Evolutionary conservation across 257 asterid genomes (phyloP), one percentile per base, ranked within the genome.

Genomic region (Solanum chaucha): DNA sequence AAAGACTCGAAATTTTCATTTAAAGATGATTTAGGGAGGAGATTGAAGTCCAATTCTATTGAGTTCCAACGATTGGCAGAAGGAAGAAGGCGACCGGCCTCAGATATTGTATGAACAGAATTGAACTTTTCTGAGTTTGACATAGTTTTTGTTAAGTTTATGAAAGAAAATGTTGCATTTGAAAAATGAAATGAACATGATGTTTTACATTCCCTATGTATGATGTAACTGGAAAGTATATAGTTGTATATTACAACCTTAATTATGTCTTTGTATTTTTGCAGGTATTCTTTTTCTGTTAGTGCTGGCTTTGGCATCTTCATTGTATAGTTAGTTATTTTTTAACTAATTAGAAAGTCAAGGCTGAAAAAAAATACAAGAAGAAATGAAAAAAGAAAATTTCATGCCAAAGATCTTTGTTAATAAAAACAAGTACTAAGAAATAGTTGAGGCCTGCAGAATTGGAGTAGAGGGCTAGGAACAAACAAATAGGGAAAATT

Each of bases 11-110:
- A 55, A 32, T 83, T 44, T 78, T 46, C 84, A 78, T 46, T 90
- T 15, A 59, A 86, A 19, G 88, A 71, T 30, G 91, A 40, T 78
- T 71, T 68, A n/a, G 92, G 93, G 58, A 88, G 90, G 84, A 91
- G 82, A 87, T 90, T 86, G 87, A 88, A 91, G 77, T 92, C 94
- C 15, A 91, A 89, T 26, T 90, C 94, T 65, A 89, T 87, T 1
- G 94, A 90, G 90, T 83, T 89, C 92, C 93, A 89, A 24, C 89
- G 93, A 51, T 86, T 90, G 0, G 93, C 70, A 61, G 93, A 85
- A 77, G 89, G 93, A 58, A 93, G 91, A 30, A 90, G 89, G 72
- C 92, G 89, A 67, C 91, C 92, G 2, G 91, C 30, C 65, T 46
- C 93, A 8, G 91, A 75, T n/a, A 90, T 67, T 19, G 93, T 73